phyloP scores from a whole-genome alignment of 2,329 filamentous ascomycete genomes.

The Monilinia fructicola region DNA sequence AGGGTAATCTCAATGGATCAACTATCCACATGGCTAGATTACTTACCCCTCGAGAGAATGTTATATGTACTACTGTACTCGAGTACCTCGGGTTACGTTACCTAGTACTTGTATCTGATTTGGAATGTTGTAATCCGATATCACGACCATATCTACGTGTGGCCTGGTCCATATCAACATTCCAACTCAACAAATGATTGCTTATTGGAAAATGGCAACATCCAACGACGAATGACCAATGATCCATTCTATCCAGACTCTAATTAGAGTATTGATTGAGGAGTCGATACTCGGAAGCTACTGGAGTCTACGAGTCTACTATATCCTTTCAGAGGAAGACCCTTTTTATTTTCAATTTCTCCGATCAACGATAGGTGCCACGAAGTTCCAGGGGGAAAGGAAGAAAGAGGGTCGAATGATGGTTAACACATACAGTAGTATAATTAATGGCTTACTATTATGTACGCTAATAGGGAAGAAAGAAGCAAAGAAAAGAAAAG shows the following conservation, averaged over 20 bases:
- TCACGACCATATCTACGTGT: neutral
- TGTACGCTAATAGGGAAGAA: no score
- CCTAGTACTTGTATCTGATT: neutral
- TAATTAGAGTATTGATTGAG: no score
- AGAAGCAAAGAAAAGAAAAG: no score
- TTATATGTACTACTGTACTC: neutral
- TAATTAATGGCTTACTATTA: no score
- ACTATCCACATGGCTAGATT: neutral
- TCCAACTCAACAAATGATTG: neutral
- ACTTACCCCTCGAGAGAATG: neutral
- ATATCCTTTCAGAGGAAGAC: neutral
- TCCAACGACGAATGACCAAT: constrained; percentile 3
- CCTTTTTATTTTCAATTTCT: constrained; percentile 1
- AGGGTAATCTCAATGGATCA: neutral
- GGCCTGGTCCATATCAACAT: neutral
- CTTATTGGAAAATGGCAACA: neutral
- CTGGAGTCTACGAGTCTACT: no score
- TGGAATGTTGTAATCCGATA: neutral
- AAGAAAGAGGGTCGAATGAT: neutral
- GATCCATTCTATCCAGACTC: neutral
- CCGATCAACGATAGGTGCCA: constrained; percentile 3
- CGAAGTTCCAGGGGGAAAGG: constrained; percentile 3
- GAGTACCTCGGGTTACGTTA: no score
- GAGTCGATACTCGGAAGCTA: neutral
- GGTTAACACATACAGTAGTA: neutral